Conservation (phyloP, 1,284 basidiomycete species). For the Cutaneotrichosporon arboriforme region DNA sequence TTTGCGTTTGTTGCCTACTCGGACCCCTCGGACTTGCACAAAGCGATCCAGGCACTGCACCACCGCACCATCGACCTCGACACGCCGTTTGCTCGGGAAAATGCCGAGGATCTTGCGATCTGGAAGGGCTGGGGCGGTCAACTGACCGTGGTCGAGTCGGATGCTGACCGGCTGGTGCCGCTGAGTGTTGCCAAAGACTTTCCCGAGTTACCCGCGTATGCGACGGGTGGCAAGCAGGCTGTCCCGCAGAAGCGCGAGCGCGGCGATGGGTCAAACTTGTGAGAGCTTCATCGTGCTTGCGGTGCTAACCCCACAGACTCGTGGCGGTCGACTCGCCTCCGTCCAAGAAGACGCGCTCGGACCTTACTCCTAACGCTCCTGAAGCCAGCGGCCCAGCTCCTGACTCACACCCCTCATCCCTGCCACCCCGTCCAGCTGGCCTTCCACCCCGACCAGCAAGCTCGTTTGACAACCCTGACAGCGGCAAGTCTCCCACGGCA, state of each 20-base stretch:
- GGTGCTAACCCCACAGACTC: conserved; percentile 3
- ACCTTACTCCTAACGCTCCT: conserved; percentile 8
- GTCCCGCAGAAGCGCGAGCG: conserved; percentile 12
- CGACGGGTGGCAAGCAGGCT: conserved; percentile 9
- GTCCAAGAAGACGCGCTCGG: conserved; percentile 7
- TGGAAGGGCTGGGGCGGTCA: conserved; percentile 38
- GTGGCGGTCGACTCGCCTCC: not conserved
- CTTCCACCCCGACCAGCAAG: not conserved
- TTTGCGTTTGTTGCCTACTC: conserved; percentile 43
- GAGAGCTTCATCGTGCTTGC: not conserved
- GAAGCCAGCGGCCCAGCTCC: not conserved
- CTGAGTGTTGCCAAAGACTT: conserved; percentile 27
- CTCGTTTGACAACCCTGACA: conserved; percentile 7
- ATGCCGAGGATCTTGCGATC: conserved; percentile 31
- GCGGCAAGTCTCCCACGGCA: not conserved
- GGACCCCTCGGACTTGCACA: conserved; percentile 21
- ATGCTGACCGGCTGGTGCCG: conserved; percentile 38
- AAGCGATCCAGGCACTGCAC: conserved; percentile 34
- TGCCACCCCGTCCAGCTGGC: not conserved
- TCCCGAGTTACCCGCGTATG: conserved; percentile 39
- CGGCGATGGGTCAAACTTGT: not conserved
- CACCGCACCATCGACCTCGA: conserved; percentile 31
- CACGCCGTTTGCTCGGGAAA: conserved; percentile 27
- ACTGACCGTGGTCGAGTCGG: conserved; percentile 36
- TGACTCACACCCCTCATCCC: conserved; percentile 3